These are phyloP conservation scores for Mikania micrantha DNA, from an alignment of 129 eudicot genomes.

Conservation along the genomic window DNA sequence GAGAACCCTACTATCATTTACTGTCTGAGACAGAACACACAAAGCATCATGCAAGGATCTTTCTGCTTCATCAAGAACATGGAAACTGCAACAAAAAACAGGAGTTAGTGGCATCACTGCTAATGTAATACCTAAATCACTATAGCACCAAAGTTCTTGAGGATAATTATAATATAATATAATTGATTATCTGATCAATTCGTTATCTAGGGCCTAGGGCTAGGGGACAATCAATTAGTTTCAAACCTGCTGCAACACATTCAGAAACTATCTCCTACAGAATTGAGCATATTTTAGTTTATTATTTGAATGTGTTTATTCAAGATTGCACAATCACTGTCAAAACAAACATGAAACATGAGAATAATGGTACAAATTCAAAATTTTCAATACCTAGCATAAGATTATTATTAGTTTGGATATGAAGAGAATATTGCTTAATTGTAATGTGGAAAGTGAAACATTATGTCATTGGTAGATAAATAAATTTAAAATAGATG, in stretches of 20 bases:
- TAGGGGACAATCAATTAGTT: too few species aligned
- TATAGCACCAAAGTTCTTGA: not conserved
- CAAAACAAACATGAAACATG: not conserved
- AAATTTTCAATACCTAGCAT: not conserved
- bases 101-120: not conserved
- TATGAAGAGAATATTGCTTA: not conserved
- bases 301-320: not conserved
- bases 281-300: not conserved
- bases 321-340: not conserved
- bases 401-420: not conserved
- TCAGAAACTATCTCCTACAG: not conserved
- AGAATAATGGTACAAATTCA: not conserved
- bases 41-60: constrained; percentile 95
- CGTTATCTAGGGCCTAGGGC: not conserved
- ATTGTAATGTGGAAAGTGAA: not conserved
- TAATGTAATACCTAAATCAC: not conserved
- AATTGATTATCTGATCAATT: not conserved
- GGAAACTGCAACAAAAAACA: constrained; percentile 47
- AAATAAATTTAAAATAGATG: not conserved
- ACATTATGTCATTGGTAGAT: not conserved
- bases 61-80: constrained; percentile 96
- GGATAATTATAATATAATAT: not conserved
- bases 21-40: constrained; percentile 94
- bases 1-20: constrained; percentile 86
- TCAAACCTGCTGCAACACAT: not conserved